Percentiles rank a stretch among this genome's conserved stretches.
Evolutionary conservation across 139 green algal species (phyloP).

Genomic region (Zygnema circumcarinatum): DNA sequence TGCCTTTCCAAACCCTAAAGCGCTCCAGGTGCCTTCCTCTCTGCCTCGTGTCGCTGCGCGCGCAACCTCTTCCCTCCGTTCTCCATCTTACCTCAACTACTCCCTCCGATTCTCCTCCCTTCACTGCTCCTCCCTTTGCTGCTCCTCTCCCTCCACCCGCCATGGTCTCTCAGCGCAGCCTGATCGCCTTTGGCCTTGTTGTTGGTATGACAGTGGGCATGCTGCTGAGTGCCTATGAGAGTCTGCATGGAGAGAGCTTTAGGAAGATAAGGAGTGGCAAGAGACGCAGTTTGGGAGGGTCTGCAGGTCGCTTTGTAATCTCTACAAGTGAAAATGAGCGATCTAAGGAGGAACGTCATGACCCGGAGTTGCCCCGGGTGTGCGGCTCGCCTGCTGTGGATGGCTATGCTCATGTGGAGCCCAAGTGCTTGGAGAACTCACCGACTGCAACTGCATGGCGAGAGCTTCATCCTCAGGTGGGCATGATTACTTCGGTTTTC

Average conservation of each 20-base stretch:
- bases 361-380: constrained; percentile 40
- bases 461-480: neutral
- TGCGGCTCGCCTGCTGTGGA: constrained; percentile 75
- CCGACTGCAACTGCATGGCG: constrained; percentile 64
- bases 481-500: too few species aligned
- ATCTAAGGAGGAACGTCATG: neutral
- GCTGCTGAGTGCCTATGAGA: neutral
- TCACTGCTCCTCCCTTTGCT: too few species aligned
- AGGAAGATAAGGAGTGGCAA: neutral
- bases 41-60: neutral
- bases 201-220: neutral
- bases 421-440: constrained; percentile 66
- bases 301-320: too few species aligned
- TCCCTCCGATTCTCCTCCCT: too few species aligned
- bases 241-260: neutral
- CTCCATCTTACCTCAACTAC: neutral
- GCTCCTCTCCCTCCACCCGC: too few species aligned
- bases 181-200: neutral
- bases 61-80: neutral
- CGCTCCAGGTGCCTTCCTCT: neutral
- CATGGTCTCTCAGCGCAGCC: neutral
- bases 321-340: too few species aligned
- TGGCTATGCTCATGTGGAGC: constrained; percentile 75
- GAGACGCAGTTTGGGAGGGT: neutral
- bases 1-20: constrained; percentile 12